Base-by-base conservation (phyloP, 306 rosid species). In the Vigna mungo region DNA sequence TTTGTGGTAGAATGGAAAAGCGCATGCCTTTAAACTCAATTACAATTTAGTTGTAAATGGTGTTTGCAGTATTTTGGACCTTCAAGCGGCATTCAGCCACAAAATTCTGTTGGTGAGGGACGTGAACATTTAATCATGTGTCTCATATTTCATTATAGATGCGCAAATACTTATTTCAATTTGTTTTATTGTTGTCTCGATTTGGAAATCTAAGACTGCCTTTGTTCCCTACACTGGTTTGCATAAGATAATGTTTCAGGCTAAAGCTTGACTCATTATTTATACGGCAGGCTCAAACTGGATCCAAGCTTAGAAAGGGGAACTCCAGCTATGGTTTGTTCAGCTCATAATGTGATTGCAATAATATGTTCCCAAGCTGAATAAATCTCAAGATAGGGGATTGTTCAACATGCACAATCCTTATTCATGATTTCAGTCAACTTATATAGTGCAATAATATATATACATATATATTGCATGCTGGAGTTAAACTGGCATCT, bases 1-100 rank as follows among this genome's bases (percentile, higher is more conserved):
- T 62, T 62, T 76, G 77, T 82, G 86, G 79, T 83, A 86, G 85
- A 82, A 80, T 77, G 76, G 72, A 79, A 74, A 82, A 76, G 60
- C 76, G 77, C 75, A 76, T 83, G 78, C 43, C 65, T 82, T 86
- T 71, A 76, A 83, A 80, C 76, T 72, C 71, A 48, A 80, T 83
- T 80, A 83, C 89, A 63, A 83, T 77, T 76, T 79, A 83, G 86
- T 83, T 80, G 86, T 86, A 82, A 80, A 86, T 82, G 79, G 83
- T 86, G 76, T 77, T 85, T 86, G 89, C 87, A 83, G 87, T 75
- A 85, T 85, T 64, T 77, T 80, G 84, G 85, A 86, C 58, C 89
- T 86, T 80, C 85, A 86, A 86, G 89, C 83, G 73, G 78, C 87
- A 80, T 83, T 80, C 85, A 80, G 87, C 83, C 87, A 86, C 89